These are phyloP conservation scores for Cymbopogon citratus DNA, from an alignment of 176 grass and related monocot species.

Conservation along the genomic window DNA sequence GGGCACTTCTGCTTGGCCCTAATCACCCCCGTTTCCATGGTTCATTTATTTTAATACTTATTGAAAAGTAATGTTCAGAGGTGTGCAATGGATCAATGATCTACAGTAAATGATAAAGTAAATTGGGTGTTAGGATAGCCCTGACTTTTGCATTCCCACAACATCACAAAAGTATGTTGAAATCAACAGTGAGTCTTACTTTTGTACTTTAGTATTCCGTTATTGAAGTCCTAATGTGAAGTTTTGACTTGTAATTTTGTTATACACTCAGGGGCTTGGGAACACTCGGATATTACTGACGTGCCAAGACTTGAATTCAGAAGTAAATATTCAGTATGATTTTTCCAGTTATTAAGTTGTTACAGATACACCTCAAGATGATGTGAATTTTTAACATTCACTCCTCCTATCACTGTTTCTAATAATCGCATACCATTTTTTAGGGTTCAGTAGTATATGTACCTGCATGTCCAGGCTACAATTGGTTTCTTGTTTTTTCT, in stretches of 20 bases:
- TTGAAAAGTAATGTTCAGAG: neutral
- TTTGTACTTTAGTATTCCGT: neutral
- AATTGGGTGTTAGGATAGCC: neutral
- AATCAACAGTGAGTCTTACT: neutral
- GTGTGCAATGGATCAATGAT: neutral
- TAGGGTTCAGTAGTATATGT: neutral
- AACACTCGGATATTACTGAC: conserved; percentile 49
- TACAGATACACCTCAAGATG: neutral
- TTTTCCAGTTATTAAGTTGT: neutral
- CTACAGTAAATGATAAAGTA: neutral
- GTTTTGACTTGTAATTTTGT: conserved; percentile 15
- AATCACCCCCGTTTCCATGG: neutral
- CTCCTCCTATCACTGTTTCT: neutral
- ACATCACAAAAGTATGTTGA: neutral
- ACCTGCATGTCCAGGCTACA: neutral
- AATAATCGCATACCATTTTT: neutral
- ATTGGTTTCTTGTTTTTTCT: neutral
- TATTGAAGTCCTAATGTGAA: conserved; percentile 2
- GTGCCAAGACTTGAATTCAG: conserved; percentile 50
- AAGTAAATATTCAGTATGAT: conserved; percentile 33
- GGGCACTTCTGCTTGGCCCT: neutral
- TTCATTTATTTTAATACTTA: neutral
- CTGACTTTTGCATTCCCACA: neutral
- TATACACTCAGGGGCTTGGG: conserved; percentile 46
- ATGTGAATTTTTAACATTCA: neutral